A percentile compares a stretch with the other conserved stretches of the same genome.
phyloP scores from a whole-genome alignment of 73 alveolate genomes.

The Halteria grandinella region DNA sequence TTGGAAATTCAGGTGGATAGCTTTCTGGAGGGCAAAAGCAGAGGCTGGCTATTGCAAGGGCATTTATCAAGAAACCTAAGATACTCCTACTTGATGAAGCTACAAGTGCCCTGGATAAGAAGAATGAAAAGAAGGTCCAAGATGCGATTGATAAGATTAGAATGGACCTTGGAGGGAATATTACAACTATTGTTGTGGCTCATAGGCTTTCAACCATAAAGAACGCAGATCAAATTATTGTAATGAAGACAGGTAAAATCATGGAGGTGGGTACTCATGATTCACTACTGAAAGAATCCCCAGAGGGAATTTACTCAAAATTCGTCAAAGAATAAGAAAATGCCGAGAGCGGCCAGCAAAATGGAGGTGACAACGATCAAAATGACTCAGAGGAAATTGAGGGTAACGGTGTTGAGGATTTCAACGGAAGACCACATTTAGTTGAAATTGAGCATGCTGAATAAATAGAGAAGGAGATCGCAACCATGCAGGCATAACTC shows the following conservation, averaged over 20 bases:
- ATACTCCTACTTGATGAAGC: slow-evolving; percentile 86
- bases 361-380: not conserved
- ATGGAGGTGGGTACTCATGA: slow-evolving; percentile 89
- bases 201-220: slow-evolving; percentile 93
- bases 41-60: slow-evolving; percentile 94
- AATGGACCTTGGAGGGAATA: slow-evolving; percentile 31
- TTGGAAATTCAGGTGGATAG: slow-evolving; percentile 81
- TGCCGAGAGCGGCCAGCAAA: slow-evolving; percentile 18
- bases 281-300: slow-evolving; percentile 68
- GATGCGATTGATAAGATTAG: slow-evolving; percentile 70
- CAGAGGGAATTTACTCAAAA: slow-evolving; percentile 67
- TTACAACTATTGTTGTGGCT: slow-evolving; percentile 78
- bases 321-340: slow-evolving; percentile 62
- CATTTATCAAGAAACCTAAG: slow-evolving; percentile 80
- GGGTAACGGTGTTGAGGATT: not conserved
- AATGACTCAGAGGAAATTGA: not conserved
- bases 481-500: too few species aligned
- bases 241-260: slow-evolving; percentile 82
- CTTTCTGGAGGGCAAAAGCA: slow-evolving; percentile 90
- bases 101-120: slow-evolving; percentile 85
- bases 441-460: not conserved
- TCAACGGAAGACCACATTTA: too few species aligned
- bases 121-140: slow-evolving; percentile 76
- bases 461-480: not conserved
- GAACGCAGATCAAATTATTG: slow-evolving; percentile 87